Base-by-base conservation (phyloP, 192 early-diverging fungal species). In the Backusella australiensis region DNA sequence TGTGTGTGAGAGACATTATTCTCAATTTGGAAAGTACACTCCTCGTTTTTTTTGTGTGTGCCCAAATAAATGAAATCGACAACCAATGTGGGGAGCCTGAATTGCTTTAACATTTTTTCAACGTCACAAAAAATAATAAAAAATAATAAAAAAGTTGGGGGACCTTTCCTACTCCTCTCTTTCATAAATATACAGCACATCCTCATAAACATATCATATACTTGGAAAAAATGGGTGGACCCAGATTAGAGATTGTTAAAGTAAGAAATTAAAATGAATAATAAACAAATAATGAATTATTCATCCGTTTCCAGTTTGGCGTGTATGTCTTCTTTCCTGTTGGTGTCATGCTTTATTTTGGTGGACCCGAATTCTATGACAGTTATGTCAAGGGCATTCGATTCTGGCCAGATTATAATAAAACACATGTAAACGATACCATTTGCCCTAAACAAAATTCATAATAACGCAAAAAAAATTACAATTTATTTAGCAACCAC, bases 241-340 rank as follows among this genome's bases (percentile, higher is more conserved):
- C 85, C 11, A 74, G 78, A 72, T 71, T 86, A 69, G 85, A 86
- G 75, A 59, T 86, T 4, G 73, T 82, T 38, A 86, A 86, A 78
- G 85, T 84, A 83, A 63, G 26, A 34, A 32, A 32, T 0, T 32
- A 32, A 32, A 32, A 32, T 3, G 2, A 3, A 32, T 3, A 32
- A 32, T 32, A 32, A 32, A 32, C 32, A 32, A 32, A 67, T 21
- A n/a, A 52, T 6, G 42, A 21, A n/a, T 41, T 67, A 69, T 35
- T 49, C 21, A 67, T 74, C 7, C 63, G n/a, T 69, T 26, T 46
- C 3, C 39, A 87, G 86, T 87, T 87, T 80, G 80, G 86, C 32
- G 69, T 87, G 5, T 87, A 87, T 78, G 76, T 87, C 8, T 86
- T 87, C 38, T 87, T 87, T 68, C 86, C 86, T 39, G 77, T 87